A percentile compares a stretch with the other conserved stretches of the same genome.
Evolutionary conservation across 2,329 filamentous ascomycete genomes (phyloP).

Genomic region (Apiospora arundinis): DNA sequence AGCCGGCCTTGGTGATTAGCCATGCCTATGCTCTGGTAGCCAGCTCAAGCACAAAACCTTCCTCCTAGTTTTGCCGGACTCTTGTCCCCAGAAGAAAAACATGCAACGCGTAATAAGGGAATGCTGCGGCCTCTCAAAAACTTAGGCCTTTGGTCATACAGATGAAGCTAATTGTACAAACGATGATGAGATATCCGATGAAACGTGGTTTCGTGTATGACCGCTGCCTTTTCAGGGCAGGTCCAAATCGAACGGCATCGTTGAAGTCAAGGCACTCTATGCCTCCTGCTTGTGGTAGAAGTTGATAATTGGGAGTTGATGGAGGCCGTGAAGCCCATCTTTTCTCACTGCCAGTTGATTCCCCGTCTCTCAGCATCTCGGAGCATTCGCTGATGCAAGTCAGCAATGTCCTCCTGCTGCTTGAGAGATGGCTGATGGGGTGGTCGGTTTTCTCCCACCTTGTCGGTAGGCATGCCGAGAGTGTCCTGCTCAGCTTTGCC

Average conservation of each 20-base stretch:
- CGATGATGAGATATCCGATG: slow-evolving; percentile 35
- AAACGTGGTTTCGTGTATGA: slow-evolving; percentile 23
- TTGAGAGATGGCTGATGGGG: slow-evolving; percentile 41
- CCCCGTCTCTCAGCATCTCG: slow-evolving; percentile 41
- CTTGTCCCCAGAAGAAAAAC: slow-evolving; percentile 7
- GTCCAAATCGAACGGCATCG: slow-evolving; percentile 11
- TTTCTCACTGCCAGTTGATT: slow-evolving; percentile 37
- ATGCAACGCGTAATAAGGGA: slow-evolving; percentile 26
- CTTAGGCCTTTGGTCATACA: slow-evolving; percentile 32
- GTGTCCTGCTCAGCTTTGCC: slow-evolving; percentile 35
- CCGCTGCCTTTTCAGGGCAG: background rate
- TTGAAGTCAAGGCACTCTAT: background rate
- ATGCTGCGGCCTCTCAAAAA: slow-evolving; percentile 22
- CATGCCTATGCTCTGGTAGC: background rate
- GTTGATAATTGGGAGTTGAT: slow-evolving; percentile 12
- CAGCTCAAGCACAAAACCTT: slow-evolving; percentile 6
- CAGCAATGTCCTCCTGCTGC: slow-evolving; percentile 39
- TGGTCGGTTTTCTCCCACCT: slow-evolving; percentile 53
- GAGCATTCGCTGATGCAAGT: slow-evolving; percentile 39
- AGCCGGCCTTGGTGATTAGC: background rate
- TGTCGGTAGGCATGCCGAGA: slow-evolving; percentile 38
- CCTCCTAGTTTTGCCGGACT: background rate
- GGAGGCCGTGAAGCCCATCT: background rate
- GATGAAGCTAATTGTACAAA: slow-evolving; percentile 41
- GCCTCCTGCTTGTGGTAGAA: slow-evolving; percentile 14